phyloP scores from a whole-genome alignment of 176 grass and related monocot species.

The Musa troglodytarum region DNA sequence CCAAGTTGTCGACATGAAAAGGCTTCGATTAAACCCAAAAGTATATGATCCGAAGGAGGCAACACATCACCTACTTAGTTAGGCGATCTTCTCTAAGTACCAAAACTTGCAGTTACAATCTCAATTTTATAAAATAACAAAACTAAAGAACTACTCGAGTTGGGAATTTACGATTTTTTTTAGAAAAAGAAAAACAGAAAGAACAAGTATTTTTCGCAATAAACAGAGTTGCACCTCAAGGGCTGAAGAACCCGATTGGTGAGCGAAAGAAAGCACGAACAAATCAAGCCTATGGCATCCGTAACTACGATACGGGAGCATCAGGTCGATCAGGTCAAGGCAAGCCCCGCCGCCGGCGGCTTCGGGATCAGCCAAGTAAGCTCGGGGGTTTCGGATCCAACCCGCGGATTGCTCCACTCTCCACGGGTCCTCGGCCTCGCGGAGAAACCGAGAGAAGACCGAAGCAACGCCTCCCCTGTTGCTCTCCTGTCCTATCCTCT shows the following conservation, averaged over 20 bases:
- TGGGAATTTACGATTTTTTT: neutral
- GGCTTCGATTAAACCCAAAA: neutral
- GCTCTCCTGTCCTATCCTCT: neutral
- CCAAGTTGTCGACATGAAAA: neutral
- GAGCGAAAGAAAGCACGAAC: neutral
- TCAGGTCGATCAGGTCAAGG: neutral
- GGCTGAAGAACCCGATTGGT: neutral
- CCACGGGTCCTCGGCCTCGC: neutral
- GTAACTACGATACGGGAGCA: neutral
- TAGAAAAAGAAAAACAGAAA: neutral
- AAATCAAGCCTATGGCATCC: neutral
- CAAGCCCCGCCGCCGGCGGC: neutral
- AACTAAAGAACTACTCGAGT: neutral
- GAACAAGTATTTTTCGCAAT: neutral
- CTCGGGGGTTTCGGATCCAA: neutral
- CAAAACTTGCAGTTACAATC: neutral
- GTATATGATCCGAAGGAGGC: neutral
- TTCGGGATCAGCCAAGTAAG: neutral
- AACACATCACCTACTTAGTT: neutral
- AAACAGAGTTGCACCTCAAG: neutral
- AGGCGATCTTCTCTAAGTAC: neutral
- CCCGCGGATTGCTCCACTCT: neutral
- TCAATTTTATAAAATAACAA: neutral
- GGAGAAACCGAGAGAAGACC: neutral
- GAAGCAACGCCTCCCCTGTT: neutral